Evolutionary conservation across 352 stramenopile species (phyloP), one percentile per base, ranked within the genome.

Genomic region (Phytophthora citrophthora): DNA sequence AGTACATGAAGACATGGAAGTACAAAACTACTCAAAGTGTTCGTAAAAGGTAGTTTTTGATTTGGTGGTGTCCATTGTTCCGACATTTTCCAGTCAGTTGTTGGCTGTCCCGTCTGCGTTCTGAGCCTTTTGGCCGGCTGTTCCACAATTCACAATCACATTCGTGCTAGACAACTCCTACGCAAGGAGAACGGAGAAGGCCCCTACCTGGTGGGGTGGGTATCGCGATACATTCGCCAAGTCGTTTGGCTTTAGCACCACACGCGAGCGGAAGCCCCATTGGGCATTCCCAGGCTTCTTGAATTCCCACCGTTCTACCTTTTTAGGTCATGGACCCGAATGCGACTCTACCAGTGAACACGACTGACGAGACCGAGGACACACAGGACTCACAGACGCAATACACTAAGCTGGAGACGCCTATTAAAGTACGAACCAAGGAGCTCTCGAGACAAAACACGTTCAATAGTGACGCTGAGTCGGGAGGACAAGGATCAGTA

Each of bases 331-430:
- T 65, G 48, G 53, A 66, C 52, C 34, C 20, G 9, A 41, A 56
- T 12, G 12, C 31, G 32, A 39, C 3, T 12, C 54, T 56, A n/a
- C 55, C 49, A 2, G 43, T 58, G 24, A 15, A 51, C 11, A 40
- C 34, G 3, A 26, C 53, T n/a, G 9, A 47, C 18, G 44, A 65
- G 11, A 15, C 36, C 20, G 20, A 64, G 34, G 32, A 48, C 7
- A n/a, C 31, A 24, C 38, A 11, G 4, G 39, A 61, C 31, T 8
- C 31, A 2, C 29, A 65, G 32, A 64, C 72, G 24, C 61, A 47
- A 41, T 86, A 86, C 62, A 32, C 52, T 4, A 68, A 75, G 45
- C 44, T 87, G 4, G 58, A 74, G 64, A 84, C 77, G 47, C 77
- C 77, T 32, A 47, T 73, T 8, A 73, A 79, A 43, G 38, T 68